Evolutionary conservation across 129 eudicot genomes (phyloP).

Genomic region (Rutidosis leptorrhynchoides): DNA sequence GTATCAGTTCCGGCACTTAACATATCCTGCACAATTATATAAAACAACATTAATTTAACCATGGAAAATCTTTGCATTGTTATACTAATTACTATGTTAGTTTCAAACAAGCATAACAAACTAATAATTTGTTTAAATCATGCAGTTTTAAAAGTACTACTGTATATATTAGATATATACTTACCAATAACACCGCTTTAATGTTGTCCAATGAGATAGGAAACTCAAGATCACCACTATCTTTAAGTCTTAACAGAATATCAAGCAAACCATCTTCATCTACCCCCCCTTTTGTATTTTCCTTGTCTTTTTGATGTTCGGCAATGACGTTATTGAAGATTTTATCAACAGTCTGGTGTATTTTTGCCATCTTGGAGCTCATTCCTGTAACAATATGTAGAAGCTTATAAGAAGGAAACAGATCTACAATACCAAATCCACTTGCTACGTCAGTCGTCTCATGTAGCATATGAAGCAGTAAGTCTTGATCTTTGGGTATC

Average conservation of each 20-base stretch:
- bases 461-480: slow-evolving; percentile 1
- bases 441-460: slow-evolving; percentile 12
- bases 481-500: slow-evolving; percentile 27
- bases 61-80: no score
- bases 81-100: background rate
- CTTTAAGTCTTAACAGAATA: slow-evolving; percentile 31
- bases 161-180: background rate
- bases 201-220: slow-evolving; percentile 31
- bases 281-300: background rate
- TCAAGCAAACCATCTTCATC: slow-evolving; percentile 28
- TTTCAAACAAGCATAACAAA: background rate
- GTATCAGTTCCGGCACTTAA: slow-evolving; percentile 29
- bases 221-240: slow-evolving; percentile 16
- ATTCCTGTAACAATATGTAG: slow-evolving; percentile 25
- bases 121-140: background rate
- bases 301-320: slow-evolving; percentile 4
- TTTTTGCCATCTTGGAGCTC: slow-evolving; percentile 16
- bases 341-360: slow-evolving; percentile 18
- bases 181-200: slow-evolving; percentile 27
- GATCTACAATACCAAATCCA: slow-evolving; percentile 25
- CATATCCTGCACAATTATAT: slow-evolving; percentile 26
- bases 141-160: background rate
- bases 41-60: background rate
- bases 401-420: slow-evolving; percentile 31
- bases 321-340: slow-evolving; percentile 18